phyloP scores from a whole-genome alignment of 306 rosid species.

The Corylus heterophylla region DNA sequence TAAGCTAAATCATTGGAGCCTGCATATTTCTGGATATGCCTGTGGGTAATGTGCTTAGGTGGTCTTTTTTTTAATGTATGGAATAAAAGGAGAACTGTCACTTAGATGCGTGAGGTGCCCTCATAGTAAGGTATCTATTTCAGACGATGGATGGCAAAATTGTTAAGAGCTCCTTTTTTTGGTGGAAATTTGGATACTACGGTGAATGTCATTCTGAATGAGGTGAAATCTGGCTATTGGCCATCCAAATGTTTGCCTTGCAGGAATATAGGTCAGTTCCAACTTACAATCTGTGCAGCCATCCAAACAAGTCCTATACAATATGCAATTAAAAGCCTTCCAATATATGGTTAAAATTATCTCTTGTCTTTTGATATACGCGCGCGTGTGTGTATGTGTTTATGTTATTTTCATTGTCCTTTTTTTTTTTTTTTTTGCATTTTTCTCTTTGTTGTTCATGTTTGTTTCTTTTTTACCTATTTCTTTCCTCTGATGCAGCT shows the following conservation, averaged over 20 bases:
- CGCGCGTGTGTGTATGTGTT: neutral
- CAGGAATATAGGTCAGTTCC: neutral
- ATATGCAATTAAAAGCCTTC: constrained; percentile 25
- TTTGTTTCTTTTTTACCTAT: constrained; percentile 13
- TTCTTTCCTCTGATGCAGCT: constrained; percentile 48
- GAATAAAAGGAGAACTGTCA: neutral
- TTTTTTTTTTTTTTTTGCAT: neutral
- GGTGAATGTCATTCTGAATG: neutral
- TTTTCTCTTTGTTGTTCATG: constrained; percentile 11
- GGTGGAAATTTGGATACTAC: neutral
- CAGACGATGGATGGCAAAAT: neutral
- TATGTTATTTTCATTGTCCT: neutral
- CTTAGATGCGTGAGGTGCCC: neutral
- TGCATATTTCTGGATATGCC: neutral
- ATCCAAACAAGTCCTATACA: neutral
- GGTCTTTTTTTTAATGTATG: neutral
- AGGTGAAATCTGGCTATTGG: neutral
- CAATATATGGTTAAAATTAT: constrained; percentile 7
- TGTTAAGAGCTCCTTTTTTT: neutral
- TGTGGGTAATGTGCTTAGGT: neutral
- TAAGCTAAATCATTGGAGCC: neutral
- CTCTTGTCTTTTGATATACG: neutral
- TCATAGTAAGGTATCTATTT: neutral
- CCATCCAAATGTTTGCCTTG: neutral
- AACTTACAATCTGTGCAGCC: neutral